Evolutionary conservation across 495 filamentous ascomycete species (phyloP), one percentile per base, ranked within the genome.

Genomic region (Parathielavia appendiculata): DNA sequence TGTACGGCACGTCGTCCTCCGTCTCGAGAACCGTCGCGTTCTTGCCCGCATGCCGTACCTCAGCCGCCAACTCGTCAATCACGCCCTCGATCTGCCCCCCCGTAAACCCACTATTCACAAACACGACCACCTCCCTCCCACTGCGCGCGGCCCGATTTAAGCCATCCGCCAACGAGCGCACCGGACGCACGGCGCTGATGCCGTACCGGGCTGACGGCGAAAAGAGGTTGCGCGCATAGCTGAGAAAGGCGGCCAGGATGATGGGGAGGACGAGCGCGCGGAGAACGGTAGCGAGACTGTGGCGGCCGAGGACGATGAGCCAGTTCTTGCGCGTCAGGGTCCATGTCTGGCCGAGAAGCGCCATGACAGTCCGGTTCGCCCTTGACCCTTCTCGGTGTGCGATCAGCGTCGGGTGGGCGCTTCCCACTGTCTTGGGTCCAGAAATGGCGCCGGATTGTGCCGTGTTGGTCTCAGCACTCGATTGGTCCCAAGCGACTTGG

Each of bases 311-410:
- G 39, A 83, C 79, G 61, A 93, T 85, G 41, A 83, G 76, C 35
- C 91, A 73, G 62, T 87, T 95, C 74, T 96, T 95, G 61, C 71
- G 68, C 56, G 79, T 82, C 59, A 95, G 76, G 30, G 87, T 87
- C 83, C 83, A 83, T 56, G 81, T 85, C 72, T 93, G 91, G 26
- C 79, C 73, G 50, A 83, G 64, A 70, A 68, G 52, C 34, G 52
- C 51, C 63, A 64, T 63, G 1, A 26, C n/a, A n/a, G n/a, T n/a
- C n/a, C n/a, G n/a, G n/a, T n/a, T n/a, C 48, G 49, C 53, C 43
- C 35, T 38, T 38, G 9, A 10, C 43, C 19, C 19, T 48, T 48
- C 45, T 11, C 45, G 45, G 44, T 23, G 20, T 46, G 20, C 2
- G 22, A 16, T 46, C 19, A 20, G 44, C 26, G 17, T 11, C 16